Conservation (phyloP, 345 rosid genomes). For the Kernera saxatilis region DNA sequence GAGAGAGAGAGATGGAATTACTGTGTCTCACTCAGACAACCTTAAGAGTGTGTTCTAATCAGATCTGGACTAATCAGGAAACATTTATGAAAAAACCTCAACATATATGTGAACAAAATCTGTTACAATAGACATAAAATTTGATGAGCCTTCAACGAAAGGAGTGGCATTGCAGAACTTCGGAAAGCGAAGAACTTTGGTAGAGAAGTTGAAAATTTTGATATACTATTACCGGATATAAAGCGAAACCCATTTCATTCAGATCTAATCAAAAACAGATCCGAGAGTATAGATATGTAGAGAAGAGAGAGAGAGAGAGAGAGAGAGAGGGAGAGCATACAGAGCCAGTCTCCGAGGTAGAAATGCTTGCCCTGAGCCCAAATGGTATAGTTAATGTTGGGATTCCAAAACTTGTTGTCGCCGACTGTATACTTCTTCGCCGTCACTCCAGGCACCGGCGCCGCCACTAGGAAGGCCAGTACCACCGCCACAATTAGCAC, state of each 20-base stretch:
- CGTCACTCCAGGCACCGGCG: slow-evolving; percentile 42
- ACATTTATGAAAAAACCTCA: background rate
- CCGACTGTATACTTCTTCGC: slow-evolving; percentile 72
- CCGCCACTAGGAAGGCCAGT: slow-evolving; percentile 35
- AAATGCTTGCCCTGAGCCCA: slow-evolving; percentile 83
- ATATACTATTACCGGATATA: background rate
- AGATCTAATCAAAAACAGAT: slow-evolving; percentile 15
- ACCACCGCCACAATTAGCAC: slow-evolving; percentile 30
- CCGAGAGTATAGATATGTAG: background rate
- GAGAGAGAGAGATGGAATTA: background rate
- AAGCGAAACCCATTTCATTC: background rate
- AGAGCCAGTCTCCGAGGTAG: slow-evolving; percentile 93
- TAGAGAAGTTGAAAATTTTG: background rate
- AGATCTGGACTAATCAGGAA: slow-evolving; percentile 24
- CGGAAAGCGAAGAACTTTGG: background rate
- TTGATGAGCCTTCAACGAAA: background rate
- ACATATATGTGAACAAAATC: background rate
- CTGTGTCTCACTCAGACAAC: background rate
- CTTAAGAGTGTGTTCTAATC: background rate
- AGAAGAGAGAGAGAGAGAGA: background rate
- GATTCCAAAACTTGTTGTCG: slow-evolving; percentile 55
- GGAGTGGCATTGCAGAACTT: background rate
- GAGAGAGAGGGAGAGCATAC: slow-evolving; percentile 42
- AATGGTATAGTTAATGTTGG: slow-evolving; percentile 64
- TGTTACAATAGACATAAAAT: background rate